These are phyloP conservation scores for Ustilago trichophora DNA, from an alignment of 1,284 basidiomycete genomes.

Conservation along the genomic window DNA sequence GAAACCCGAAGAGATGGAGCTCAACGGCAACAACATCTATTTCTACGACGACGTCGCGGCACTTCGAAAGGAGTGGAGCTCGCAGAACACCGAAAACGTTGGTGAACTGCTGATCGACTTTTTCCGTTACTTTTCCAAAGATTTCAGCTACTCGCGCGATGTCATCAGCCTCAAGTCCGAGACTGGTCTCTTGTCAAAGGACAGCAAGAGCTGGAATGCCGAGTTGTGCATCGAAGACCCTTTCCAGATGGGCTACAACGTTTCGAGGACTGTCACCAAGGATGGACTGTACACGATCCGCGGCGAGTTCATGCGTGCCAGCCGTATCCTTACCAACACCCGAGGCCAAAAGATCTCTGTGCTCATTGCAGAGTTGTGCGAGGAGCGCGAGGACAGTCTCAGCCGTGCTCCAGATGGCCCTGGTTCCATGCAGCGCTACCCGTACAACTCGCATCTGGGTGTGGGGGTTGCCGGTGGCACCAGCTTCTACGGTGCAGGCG, in stretches of 20 bases:
- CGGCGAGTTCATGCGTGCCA: conserved; percentile 97
- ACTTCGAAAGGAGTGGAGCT: conserved; percentile 88
- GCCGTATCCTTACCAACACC: conserved; percentile 70
- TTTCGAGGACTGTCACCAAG: conserved; percentile 92
- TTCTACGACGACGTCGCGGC: conserved; percentile 98
- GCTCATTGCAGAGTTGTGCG: conserved; percentile 62
- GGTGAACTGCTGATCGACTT: conserved; percentile 98
- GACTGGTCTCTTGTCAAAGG: conserved; percentile 83
- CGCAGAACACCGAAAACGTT: conserved; percentile 89
- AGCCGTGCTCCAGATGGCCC: conserved; percentile 60
- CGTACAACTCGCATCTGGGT: conserved; percentile 16
- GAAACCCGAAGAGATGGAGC: conserved; percentile 77
- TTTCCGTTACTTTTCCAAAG: conserved; percentile 93
- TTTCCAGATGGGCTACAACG: conserved; percentile 94
- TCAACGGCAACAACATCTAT: conserved; percentile 71
- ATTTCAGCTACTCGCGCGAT: conserved; percentile 89
- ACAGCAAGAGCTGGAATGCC: conserved; percentile 89
- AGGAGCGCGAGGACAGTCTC: conserved; percentile 63
- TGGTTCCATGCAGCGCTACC: conserved; percentile 27
- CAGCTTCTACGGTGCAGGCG: conserved; percentile 19
- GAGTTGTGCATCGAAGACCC: conserved; percentile 81
- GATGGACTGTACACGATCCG: conserved; percentile 97
- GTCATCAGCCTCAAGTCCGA: conserved; percentile 86
- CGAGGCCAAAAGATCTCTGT: conserved; percentile 49
- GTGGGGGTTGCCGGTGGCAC: conserved; percentile 20